These are phyloP conservation scores for Discostella pseudostelligera DNA, from an alignment of 108 stramenopile genomes.

Conservation along the genomic window DNA sequence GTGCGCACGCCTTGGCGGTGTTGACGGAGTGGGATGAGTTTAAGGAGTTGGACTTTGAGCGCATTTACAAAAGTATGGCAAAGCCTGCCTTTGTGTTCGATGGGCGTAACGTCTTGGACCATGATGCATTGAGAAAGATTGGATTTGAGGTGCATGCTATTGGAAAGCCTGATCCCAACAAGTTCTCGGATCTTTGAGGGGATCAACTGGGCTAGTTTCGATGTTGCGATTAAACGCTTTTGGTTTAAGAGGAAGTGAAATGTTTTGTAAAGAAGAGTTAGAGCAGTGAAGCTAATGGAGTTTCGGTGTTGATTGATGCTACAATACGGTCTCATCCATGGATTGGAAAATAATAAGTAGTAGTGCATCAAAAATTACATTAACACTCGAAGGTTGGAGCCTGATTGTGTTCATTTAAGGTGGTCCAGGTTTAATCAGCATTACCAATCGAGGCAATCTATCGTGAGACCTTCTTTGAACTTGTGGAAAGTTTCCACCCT, in stretches of 20 bases:
- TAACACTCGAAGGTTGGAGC: no score
- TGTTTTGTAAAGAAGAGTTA: no score
- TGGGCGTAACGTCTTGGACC: constrained; percentile 94
- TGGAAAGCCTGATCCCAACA: constrained; percentile 89
- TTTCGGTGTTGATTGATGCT: no score
- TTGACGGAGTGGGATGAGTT: constrained; percentile 99
- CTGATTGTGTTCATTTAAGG: not conserved
- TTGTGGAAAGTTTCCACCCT: not conserved
- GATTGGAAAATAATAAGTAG: no score
- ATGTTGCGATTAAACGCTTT: not conserved
- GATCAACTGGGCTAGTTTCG: not conserved
- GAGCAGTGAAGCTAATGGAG: no score
- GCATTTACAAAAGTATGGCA: constrained; percentile 91
- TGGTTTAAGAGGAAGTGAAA: not conserved
- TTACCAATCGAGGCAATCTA: no score
- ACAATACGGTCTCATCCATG: no score
- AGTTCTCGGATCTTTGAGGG: constrained; percentile 68
- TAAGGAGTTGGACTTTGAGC: constrained; percentile 92
- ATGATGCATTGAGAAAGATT: constrained; percentile 86
- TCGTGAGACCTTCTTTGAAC: not conserved
- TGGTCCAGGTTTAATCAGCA: not conserved
- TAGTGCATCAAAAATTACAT: no score
- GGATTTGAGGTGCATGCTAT: constrained; percentile 98
- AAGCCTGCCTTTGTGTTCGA: constrained; percentile 99
- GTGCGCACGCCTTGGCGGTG: constrained; percentile 95